Base-by-base conservation (phyloP, 192 early-diverging fungal species). In the Coemansia sp. region DNA sequence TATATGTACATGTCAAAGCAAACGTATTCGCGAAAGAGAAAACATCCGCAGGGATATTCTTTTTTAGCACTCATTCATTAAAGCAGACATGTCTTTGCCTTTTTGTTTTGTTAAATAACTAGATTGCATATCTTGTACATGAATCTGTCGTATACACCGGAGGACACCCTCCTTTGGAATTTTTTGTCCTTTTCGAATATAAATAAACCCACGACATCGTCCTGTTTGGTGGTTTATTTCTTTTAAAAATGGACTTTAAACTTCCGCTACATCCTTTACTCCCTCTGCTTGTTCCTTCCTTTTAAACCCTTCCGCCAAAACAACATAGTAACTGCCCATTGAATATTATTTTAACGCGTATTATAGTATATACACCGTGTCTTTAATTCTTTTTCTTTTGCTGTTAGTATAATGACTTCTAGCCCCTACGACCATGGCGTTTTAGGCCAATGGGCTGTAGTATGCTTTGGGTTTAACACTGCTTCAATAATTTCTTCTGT, bases 381-480 rank as follows among this genome's bases (percentile, higher is more conserved):
- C 16, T 34, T 38, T 38, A 29, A 5, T 20, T 33, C 16, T 1
- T 29, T 54, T 20, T 54, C 2, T 25, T 22, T 54, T 45, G 12
- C 5, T 52, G 3, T 32, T 33, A 2, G 17, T 40, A 51, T 11
- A 55, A 61, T 68, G 66, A 10, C 57, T 12, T 32, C 45, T n/a
- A 36, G 51, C 36, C 58, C 36, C 25, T 59, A 66, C 49, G 42
- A 66, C 1, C 76, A 79, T 48, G 76, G 76, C 8, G 60, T 73
- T 18, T 64, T 79, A 18, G 76, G 76, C 18, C 55, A 69, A 30
- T 79, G 76, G 76, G 76, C 76, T 10, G 76, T 79, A 6, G 64
- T 79, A 42, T 72, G 76, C 2, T 61, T 70, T 40, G 76, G 76
- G 2, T 73, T 73, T 33, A 79, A 70, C 56, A 70, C 73, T 58